phyloP scores from a whole-genome alignment of 352 stramenopile genomes.

The Phytophthora litchii region DNA sequence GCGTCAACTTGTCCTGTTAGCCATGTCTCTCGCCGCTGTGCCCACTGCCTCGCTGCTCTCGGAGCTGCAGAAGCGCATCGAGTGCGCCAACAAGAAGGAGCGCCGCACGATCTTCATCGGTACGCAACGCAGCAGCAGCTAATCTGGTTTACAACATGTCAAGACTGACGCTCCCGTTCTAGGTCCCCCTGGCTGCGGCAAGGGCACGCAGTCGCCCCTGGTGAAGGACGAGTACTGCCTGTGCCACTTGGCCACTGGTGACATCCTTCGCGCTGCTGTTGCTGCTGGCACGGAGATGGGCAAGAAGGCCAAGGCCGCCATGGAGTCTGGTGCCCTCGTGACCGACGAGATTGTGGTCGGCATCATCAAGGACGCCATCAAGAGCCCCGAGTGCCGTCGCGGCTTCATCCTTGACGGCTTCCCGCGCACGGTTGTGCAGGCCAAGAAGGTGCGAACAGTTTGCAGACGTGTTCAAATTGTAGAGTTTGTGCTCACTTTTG shows the following conservation, averaged over 20 bases:
- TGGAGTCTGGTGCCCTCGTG: conserved; percentile 95
- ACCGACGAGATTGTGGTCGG: conserved; percentile 99
- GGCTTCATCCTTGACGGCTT: conserved; percentile 99
- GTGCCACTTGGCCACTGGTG: conserved; percentile 98
- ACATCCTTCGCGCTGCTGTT: conserved; percentile 99
- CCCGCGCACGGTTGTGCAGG: conserved; percentile 97
- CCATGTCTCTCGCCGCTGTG: conserved; percentile 76
- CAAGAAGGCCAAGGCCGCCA: conserved; percentile 97
- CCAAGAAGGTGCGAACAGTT: conserved; percentile 80
- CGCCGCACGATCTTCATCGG: conserved; percentile 95
- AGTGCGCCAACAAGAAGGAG: conserved; percentile 93
- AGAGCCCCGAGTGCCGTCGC: conserved; percentile 96
- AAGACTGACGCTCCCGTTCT: conserved; percentile 9
- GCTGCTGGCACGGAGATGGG: conserved; percentile 96
- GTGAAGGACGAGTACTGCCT: conserved; percentile 98
- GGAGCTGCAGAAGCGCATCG: conserved; percentile 92
- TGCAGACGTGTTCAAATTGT: background rate
- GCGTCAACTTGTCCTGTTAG: background rate
- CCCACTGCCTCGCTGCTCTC: conserved; percentile 87
- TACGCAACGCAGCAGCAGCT: conserved; percentile 32
- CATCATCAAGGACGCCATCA: conserved; percentile 99
- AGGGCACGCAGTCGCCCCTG: conserved; percentile 98
- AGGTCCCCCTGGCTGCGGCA: conserved; percentile 95
- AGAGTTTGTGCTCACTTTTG: conserved; percentile 10
- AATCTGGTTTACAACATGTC: conserved; percentile 2